phyloP scores from a whole-genome alignment of 2,329 filamentous ascomycete genomes.

The Ophiostoma ips region DNA sequence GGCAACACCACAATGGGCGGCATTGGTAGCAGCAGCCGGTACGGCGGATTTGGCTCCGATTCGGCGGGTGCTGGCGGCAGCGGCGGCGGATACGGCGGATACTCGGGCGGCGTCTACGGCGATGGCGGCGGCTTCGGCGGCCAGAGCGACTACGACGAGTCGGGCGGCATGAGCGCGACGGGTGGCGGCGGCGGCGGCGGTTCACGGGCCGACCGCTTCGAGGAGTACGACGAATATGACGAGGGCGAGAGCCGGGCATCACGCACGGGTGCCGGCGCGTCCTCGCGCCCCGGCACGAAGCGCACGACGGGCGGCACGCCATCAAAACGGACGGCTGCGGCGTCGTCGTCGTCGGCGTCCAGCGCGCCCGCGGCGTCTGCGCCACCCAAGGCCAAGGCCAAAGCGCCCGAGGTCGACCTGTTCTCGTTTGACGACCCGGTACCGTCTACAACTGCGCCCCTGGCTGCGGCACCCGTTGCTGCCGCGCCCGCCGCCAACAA shows the following conservation, averaged over 20 bases:
- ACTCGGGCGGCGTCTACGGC: conserved; percentile 70
- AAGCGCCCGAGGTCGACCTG: conserved; percentile 80
- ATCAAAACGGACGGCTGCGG: conserved; percentile 31
- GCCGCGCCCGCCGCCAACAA: conserved; percentile 36
- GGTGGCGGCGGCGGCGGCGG: conserved; percentile 22
- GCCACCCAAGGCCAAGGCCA: conserved; percentile 67
- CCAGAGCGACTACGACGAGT: conserved; percentile 59
- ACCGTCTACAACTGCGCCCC: conserved; percentile 25
- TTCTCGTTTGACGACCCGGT: conserved; percentile 77
- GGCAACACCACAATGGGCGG: conserved; percentile 35
- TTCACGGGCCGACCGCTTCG: conserved; percentile 61
- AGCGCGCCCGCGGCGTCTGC: conserved; percentile 29
- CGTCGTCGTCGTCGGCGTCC: conserved; percentile 25
- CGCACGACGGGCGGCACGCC: conserved; percentile 12
- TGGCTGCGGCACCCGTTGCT: conserved; percentile 32
- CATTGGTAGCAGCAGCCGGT: conserved; percentile 38
- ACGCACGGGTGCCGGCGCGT: conserved; percentile 24
- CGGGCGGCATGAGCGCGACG: conserved; percentile 3
- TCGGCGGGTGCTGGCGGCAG: conserved; percentile 49
- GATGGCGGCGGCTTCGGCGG: conserved; percentile 90
- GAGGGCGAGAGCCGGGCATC: conserved; percentile 43
- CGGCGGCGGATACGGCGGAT: conserved; percentile 39
- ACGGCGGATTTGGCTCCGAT: conserved; percentile 86
- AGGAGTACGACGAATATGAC: conserved; percentile 95
- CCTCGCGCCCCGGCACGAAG: conserved; percentile 31